These are phyloP conservation scores for Blastocystis sp. DNA, from an alignment of 352 stramenopile genomes.

Conservation along the genomic window DNA sequence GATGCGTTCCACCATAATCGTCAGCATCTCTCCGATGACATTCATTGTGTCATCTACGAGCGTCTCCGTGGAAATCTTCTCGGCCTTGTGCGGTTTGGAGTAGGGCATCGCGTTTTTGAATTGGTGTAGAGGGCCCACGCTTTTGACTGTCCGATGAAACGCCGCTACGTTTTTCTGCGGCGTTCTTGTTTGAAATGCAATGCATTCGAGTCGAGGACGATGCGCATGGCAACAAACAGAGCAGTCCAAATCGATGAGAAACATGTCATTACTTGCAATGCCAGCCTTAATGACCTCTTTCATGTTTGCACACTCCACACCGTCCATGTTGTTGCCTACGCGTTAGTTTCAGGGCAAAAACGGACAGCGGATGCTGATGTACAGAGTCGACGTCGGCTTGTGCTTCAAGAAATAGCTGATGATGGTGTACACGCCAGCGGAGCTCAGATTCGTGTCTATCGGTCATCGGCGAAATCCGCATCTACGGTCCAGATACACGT, in stretches of 20 bases:
- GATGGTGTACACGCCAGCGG: neutral
- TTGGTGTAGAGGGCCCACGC: neutral
- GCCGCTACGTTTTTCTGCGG: neutral
- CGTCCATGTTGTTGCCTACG: conserved; percentile 30
- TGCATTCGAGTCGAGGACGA: neutral
- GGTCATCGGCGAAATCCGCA: neutral
- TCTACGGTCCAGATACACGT: conserved; percentile 31
- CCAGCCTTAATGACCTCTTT: conserved; percentile 6
- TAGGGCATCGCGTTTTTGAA: conserved; percentile 32
- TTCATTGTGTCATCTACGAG: conserved; percentile 46
- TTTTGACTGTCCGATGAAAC: conserved; percentile 29
- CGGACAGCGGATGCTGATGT: conserved; percentile 37
- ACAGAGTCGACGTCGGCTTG: neutral
- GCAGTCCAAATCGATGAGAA: conserved; percentile 30
- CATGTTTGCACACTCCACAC: neutral
- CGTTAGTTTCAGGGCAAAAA: neutral
- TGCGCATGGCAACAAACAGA: neutral
- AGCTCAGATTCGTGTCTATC: conserved; percentile 30
- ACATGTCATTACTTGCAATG: conserved; percentile 5
- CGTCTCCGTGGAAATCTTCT: conserved; percentile 36
- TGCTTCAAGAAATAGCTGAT: conserved; percentile 26
- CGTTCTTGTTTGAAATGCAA: too few species aligned
- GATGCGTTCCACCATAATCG: conserved; percentile 53
- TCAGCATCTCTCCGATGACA: conserved; percentile 48
- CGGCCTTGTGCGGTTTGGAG: conserved; percentile 16